phyloP scores from a whole-genome alignment of 2,329 filamentous ascomycete species.

The Tolypocladium ophioglossoides region DNA sequence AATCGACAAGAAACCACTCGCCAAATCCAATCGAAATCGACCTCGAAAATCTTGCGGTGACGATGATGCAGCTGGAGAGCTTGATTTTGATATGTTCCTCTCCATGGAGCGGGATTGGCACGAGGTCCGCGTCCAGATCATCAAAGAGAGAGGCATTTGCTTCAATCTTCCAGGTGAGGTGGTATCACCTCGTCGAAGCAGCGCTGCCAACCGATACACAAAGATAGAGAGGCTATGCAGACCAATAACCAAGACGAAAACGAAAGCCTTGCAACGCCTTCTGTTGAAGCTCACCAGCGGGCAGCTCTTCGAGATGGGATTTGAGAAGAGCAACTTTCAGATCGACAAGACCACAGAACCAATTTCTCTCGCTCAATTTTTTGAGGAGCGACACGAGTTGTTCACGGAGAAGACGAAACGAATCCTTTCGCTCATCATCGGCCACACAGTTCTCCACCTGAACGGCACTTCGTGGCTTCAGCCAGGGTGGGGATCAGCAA shows the following conservation, averaged over 20 bases:
- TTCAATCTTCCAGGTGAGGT: too few relatives aligned
- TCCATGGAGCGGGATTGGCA: background rate
- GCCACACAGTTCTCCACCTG: conserved; percentile 4
- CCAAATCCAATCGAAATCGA: too few relatives aligned
- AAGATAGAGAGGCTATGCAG: background rate
- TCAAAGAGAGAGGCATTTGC: background rate
- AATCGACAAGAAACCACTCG: background rate
- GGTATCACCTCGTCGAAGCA: too few relatives aligned
- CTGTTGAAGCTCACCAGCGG: conserved; percentile 2
- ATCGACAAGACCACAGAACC: background rate
- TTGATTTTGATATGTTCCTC: background rate
- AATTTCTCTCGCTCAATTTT: conserved; percentile 3
- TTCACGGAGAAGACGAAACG: conserved; percentile 6
- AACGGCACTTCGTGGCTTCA: conserved; percentile 7
- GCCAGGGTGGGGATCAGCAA: background rate
- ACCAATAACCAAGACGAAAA: background rate
- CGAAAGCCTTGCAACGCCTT: conserved; percentile 1
- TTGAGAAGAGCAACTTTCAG: conserved; percentile 1
- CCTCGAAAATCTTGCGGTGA: too few relatives aligned
- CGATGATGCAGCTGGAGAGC: too few relatives aligned
- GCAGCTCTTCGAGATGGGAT: conserved; percentile 4
- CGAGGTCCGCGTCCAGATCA: background rate
- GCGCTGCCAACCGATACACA: too few relatives aligned
- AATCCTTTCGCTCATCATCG: conserved; percentile 4
- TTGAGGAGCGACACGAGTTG: background rate